Percentiles rank a stretch among this genome's conserved stretches.
These are phyloP conservation scores for Yamadazyma conglobata DNA, from an alignment of 1,139 yeast species.

Conservation along the genomic window DNA sequence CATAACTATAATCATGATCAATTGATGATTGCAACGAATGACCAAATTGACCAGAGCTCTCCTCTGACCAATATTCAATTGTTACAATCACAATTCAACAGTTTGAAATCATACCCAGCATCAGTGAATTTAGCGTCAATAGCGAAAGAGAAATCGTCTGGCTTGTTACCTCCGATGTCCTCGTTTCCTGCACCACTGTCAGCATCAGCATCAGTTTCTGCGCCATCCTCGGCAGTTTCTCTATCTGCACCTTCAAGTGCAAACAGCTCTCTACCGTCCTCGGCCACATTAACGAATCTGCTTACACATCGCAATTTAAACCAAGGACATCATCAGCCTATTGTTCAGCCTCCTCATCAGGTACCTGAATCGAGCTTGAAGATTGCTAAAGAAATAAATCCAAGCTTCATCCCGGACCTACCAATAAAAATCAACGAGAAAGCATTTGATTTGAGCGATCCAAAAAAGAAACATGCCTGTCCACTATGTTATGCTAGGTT, in stretches of 20 bases:
- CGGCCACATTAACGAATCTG: no score
- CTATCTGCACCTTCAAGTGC: constrained; percentile 5
- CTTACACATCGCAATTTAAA: no score
- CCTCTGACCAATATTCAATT: constrained; percentile 12
- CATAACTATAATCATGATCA: constrained; percentile 2
- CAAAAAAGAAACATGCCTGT: constrained; percentile 69
- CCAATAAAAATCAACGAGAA: constrained; percentile 25
- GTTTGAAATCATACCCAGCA: constrained; percentile 34
- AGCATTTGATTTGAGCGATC: constrained; percentile 37
- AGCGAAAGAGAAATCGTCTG: constrained; percentile 15
- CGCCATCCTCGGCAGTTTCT: constrained; percentile 2
- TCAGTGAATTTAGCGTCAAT: constrained; percentile 35
- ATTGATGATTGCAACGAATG: constrained; percentile 2
- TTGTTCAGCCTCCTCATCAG: constrained; percentile 7
- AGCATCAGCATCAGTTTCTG: constrained; percentile 6
- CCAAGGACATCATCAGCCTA: no score
- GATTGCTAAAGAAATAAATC: constrained; percentile 14
- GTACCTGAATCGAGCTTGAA: constrained; percentile 9
- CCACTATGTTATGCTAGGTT: constrained; percentile 73
- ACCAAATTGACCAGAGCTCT: constrained; percentile 5
- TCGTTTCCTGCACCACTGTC: constrained; percentile 16
- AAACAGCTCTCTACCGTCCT: constrained; percentile 2
- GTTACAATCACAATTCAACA: constrained; percentile 20
- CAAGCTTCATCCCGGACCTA: constrained; percentile 18
- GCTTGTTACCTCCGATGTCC: constrained; percentile 41